phyloP scores from a whole-genome alignment of 768 basidiomycete species.

The Leccinum rimulosum region DNA sequence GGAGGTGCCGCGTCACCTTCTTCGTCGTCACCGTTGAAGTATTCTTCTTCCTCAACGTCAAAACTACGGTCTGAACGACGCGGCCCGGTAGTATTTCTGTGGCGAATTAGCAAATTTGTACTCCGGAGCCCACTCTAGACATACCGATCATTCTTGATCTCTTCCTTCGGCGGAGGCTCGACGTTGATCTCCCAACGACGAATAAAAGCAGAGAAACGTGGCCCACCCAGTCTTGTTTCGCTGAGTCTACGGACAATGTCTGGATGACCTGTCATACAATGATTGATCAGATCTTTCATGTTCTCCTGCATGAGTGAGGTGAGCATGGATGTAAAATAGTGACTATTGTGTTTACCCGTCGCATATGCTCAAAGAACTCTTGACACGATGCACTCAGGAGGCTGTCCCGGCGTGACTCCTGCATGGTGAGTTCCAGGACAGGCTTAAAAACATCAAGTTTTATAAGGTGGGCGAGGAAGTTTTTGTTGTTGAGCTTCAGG shows the following conservation, averaged over 20 bases:
- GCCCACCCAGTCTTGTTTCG: conserved; percentile 55
- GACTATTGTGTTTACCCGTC: conserved; percentile 55
- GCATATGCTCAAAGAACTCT: conserved; percentile 91
- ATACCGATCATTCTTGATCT: conserved; percentile 52
- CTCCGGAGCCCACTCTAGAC: conserved; percentile 16
- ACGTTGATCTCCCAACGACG: conserved; percentile 90
- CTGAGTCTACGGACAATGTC: conserved; percentile 62
- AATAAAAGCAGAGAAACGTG: conserved; percentile 70
- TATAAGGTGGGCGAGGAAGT: conserved; percentile 69
- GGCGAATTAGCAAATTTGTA: conserved; percentile 10
- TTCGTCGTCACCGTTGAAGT: conserved; percentile 89
- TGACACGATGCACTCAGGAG: conserved; percentile 92
- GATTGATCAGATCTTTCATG: conserved; percentile 77
- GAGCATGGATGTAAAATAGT: conserved; percentile 2
- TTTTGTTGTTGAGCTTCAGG: conserved; percentile 78
- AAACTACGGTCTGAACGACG: conserved; percentile 44
- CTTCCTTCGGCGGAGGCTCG: conserved; percentile 63
- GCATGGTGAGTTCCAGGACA: conserved; percentile 77
- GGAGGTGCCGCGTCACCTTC: conserved; percentile 50
- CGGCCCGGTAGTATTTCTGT: conserved; percentile 41
- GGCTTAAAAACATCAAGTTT: conserved; percentile 85
- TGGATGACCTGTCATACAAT: conserved; percentile 79
- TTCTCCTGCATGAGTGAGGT: conserved; percentile 62
- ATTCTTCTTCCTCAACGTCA: conserved; percentile 86
- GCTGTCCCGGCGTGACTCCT: conserved; percentile 86